Evolutionary conservation across 768 basidiomycete species (phyloP), one percentile per base, ranked within the genome.

Genomic region (Leccinum truebloodii): DNA sequence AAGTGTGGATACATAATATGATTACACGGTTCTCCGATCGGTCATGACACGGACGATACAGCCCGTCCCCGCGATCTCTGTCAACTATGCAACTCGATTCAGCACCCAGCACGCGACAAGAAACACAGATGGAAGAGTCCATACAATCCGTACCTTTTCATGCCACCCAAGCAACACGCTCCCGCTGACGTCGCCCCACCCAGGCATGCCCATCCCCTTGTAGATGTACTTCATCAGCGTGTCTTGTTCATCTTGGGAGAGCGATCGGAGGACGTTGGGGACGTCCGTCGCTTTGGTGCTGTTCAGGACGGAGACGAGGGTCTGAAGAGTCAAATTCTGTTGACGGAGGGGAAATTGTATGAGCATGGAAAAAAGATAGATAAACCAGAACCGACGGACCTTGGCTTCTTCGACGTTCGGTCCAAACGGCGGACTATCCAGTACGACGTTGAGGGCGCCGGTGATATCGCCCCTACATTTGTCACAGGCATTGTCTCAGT

Each of bases 161-260:
- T 98, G 96, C 96, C 96, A 98, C 14, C 87, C 90, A 13, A 73
- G 74, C 37, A 89, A 75, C 39, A 88, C 86, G 63, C 85, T 87
- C 48, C 86, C 86, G 65, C 80, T 84, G 59, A 86, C 79, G 63
- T 88, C 87, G 32, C 84, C 81, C 73, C 83, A 80, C 16, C 80
- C 86, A 2, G 81, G 78, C 68, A 81, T 74, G 18, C 80, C 84
- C 95, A 97, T 98, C 16, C 93, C 95, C 78, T 98, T 98, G 84
- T 98, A 98, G 16, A 98, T 79, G 71, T 96, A 98, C 73, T 95
- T 96, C 96, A 97, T 98, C 57, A 98, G 81, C 34, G 88, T 91
- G 70, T 97, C 96, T 69, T 95, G 92, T 49, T 83, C 77, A 54
- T 92, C 89, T 65, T 82, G 82, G 3, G 87, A 82, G 32, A 98